Conservation (phyloP, 2,329 filamentous ascomycete genomes). For the Onygenales sp. region DNA sequence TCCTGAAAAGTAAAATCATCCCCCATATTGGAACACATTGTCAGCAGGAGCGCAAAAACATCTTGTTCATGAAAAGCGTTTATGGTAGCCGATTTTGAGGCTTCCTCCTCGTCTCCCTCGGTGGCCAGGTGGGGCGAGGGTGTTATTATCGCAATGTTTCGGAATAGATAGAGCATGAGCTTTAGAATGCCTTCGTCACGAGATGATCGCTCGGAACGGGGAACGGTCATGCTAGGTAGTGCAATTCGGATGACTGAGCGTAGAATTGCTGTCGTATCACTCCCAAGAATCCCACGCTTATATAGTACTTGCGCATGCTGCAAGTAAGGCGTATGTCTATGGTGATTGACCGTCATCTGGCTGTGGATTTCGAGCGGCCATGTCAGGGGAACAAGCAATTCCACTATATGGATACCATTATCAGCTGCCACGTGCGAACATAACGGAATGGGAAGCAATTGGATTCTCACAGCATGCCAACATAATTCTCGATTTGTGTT, state of each 20-base stretch:
- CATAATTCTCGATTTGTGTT: constrained; percentile 67
- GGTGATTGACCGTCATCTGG: constrained; percentile 84
- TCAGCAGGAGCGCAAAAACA: constrained; percentile 75
- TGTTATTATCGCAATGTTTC: constrained; percentile 79
- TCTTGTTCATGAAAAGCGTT: constrained; percentile 86
- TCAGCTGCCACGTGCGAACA: background rate
- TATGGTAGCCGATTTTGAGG: constrained; percentile 78
- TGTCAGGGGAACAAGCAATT: constrained; percentile 83
- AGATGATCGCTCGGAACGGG: constrained; percentile 62
- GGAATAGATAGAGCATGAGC: constrained; percentile 76
- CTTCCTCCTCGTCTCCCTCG: constrained; percentile 81
- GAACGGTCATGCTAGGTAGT: constrained; percentile 73
- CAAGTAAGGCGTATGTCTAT: constrained; percentile 81
- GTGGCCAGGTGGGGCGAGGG: constrained; percentile 62
- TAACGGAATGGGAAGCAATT: too few relatives aligned
- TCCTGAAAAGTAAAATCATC: constrained; percentile 90
- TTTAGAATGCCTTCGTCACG: constrained; percentile 90
- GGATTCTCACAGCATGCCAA: constrained; percentile 57
- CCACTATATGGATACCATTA: constrained; percentile 42
- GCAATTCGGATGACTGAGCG: constrained; percentile 72
- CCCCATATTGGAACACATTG: constrained; percentile 82
- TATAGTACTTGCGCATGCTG: constrained; percentile 82
- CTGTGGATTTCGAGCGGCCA: constrained; percentile 82
- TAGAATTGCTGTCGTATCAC: constrained; percentile 65
- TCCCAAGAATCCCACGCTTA: constrained; percentile 80